These are phyloP conservation scores for Hansenula sp. DNA, from an alignment of 1,139 yeast genomes.

Conservation along the genomic window DNA sequence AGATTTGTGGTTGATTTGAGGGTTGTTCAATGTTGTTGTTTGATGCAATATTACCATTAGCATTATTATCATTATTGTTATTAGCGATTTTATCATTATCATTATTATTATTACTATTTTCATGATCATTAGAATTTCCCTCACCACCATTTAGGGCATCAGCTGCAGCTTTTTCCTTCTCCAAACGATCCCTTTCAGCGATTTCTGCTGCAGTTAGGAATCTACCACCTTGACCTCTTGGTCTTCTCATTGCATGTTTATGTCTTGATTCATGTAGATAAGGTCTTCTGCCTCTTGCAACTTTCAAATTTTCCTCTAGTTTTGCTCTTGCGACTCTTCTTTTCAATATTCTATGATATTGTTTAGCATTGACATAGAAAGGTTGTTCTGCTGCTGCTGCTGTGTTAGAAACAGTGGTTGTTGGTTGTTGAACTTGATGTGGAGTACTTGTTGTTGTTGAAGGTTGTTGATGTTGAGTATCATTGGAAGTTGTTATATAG, in stretches of 20 bases:
- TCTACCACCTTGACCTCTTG: conserved; percentile 98
- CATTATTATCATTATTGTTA: too few relatives aligned
- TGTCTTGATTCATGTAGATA: conserved; percentile 96
- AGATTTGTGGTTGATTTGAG: background rate
- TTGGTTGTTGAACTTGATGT: background rate
- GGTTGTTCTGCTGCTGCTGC: conserved; percentile 62
- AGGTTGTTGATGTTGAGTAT: background rate
- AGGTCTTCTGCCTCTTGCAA: conserved; percentile 89
- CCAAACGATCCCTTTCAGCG: conserved; percentile 71
- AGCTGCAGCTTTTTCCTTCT: conserved; percentile 34
- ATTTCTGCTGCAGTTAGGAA: conserved; percentile 96
- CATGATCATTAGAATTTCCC: background rate
- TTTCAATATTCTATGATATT: conserved; percentile 89
- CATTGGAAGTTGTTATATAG: background rate
- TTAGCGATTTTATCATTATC: background rate
- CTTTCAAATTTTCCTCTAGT: conserved; percentile 82
- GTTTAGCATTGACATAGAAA: conserved; percentile 95
- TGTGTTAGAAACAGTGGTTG: background rate
- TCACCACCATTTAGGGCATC: background rate
- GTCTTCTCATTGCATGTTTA: conserved; percentile 98
- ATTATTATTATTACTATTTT: background rate
- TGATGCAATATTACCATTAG: too few relatives aligned
- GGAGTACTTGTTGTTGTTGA: conserved; percentile 3
- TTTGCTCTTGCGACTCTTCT: conserved; percentile 92
- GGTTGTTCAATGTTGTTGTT: background rate